Evolutionary conservation across 2,329 filamentous ascomycete species (phyloP), one percentile per base, ranked within the genome.

Genomic region (Cercospora brassicicola): DNA sequence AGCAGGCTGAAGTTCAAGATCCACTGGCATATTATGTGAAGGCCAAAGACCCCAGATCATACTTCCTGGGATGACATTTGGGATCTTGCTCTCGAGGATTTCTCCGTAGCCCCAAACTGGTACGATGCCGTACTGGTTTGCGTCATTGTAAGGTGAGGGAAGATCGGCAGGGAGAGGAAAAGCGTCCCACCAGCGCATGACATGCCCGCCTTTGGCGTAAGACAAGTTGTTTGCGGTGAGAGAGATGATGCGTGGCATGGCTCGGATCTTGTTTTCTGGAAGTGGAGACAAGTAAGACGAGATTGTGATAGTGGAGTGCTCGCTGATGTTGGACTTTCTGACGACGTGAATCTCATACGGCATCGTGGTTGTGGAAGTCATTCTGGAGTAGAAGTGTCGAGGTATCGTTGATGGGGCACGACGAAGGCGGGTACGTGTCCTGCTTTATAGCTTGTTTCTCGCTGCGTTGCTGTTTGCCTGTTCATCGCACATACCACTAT

Each of bases 61-160:
- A 0, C 77, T 76, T 5, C 80, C 82, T 2, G 66, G 56, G 0
- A 74, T 56, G 1, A 84, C 72, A 5, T 69, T 73, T 1, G 76
- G 60, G 4, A 82, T 74, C 0, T 76, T 83, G n/a, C 78, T 82
- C 3, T 82, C 80, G 5, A 81, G 55, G 4, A 84, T 79, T 26
- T 78, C 74, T 7, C 79, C 83, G 64, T 81, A 84, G 0, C 84
- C 84, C 83, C 84, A 85, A n/a, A 79, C 81, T 48, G 81, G 80
- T 11, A 82, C 81, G 67, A 83, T 82, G 3, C 82, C 83, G 76
- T 82, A 85, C n/a, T 73, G 71, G 2, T 73, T 55, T 3, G 61
- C 33, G 71, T 84, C 77, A 70, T 80, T 79, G 73, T 78, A 80
- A 1, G 76, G 74, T 0, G 72, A 55, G 0, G 82, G 82, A 42